Evolutionary conservation across 768 basidiomycete genomes (phyloP).

Genomic region (Trametes meyenii): DNA sequence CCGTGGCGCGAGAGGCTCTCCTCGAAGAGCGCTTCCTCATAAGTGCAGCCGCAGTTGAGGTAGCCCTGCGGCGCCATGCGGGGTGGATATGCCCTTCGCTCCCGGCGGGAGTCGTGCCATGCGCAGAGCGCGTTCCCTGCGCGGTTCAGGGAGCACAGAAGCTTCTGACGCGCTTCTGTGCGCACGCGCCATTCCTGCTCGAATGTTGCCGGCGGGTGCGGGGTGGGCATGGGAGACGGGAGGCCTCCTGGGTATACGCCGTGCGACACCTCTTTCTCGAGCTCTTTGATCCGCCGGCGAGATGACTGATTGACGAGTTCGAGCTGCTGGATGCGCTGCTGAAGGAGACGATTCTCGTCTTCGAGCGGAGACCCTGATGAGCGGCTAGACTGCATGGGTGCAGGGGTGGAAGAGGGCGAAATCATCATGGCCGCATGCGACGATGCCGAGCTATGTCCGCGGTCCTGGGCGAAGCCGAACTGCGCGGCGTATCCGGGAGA

Average conservation of each 20-base stretch:
- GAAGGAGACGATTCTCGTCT: conserved; percentile 57
- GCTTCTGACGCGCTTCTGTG: conserved; percentile 69
- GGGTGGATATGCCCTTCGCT: conserved; percentile 76
- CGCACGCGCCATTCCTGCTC: conserved; percentile 69
- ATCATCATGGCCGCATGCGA: conserved; percentile 33
- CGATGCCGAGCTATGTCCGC: conserved; percentile 13
- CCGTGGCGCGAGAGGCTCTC: conserved; percentile 78
- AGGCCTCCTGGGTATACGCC: conserved; percentile 30
- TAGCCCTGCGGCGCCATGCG: conserved; percentile 77
- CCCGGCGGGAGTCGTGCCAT: conserved; percentile 88
- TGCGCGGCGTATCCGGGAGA: conserved; percentile 26
- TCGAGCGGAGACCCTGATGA: conserved; percentile 36
- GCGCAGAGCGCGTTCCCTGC: conserved; percentile 89
- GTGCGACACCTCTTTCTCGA: conserved; percentile 48
- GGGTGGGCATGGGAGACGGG: conserved; percentile 41
- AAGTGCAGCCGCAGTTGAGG: conserved; percentile 87
- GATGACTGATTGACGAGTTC: conserved; percentile 60
- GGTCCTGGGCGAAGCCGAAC: conserved; percentile 23
- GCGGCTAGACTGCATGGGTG: conserved; percentile 26
- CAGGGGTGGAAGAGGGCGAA: conserved; percentile 28
- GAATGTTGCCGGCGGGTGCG: conserved; percentile 49
- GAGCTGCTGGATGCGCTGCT: conserved; percentile 61
- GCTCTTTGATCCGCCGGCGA: conserved; percentile 48
- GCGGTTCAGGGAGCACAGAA: conserved; percentile 81
- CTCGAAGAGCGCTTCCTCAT: conserved; percentile 84